Evolutionary conservation across 768 basidiomycete genomes (phyloP).

Genomic region (Paxillus involutus): DNA sequence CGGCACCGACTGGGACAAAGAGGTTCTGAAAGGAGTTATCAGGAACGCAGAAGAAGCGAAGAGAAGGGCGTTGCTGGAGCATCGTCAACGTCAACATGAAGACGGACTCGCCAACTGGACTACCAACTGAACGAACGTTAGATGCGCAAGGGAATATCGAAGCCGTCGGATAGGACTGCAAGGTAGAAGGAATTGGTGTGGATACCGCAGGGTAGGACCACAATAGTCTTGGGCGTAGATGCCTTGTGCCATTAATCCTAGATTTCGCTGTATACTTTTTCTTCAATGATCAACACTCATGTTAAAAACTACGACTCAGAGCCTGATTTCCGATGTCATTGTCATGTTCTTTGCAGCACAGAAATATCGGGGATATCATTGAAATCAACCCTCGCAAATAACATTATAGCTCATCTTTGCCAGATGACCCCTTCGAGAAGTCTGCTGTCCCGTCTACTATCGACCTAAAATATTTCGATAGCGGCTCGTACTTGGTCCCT

Average conservation of each 20-base stretch:
- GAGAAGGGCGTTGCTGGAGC: slow-evolving; percentile 24
- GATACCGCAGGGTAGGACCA: too few relatives aligned
- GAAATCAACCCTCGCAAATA: slow-evolving; percentile 2
- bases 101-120: slow-evolving; percentile 18
- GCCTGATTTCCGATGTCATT: background rate
- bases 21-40: slow-evolving; percentile 39
- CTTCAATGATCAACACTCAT: background rate
- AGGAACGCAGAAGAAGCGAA: slow-evolving; percentile 36
- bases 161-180: background rate
- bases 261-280: background rate
- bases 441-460: slow-evolving; percentile 68
- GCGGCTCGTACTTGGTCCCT: slow-evolving; percentile 67
- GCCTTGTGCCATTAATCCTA: background rate
- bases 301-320: background rate
- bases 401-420: slow-evolving; percentile 29
- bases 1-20: slow-evolving; percentile 49
- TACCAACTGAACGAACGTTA: background rate
- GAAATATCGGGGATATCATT: background rate
- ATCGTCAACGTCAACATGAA: slow-evolving; percentile 8
- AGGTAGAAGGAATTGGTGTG: background rate
- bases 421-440: slow-evolving; percentile 39
- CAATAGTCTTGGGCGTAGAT: background rate
- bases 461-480: slow-evolving; percentile 72
- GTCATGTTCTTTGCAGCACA: too few relatives aligned
- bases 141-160: background rate